phyloP scores from a whole-genome alignment of 805 yeast genomes.

The Candida alai region DNA sequence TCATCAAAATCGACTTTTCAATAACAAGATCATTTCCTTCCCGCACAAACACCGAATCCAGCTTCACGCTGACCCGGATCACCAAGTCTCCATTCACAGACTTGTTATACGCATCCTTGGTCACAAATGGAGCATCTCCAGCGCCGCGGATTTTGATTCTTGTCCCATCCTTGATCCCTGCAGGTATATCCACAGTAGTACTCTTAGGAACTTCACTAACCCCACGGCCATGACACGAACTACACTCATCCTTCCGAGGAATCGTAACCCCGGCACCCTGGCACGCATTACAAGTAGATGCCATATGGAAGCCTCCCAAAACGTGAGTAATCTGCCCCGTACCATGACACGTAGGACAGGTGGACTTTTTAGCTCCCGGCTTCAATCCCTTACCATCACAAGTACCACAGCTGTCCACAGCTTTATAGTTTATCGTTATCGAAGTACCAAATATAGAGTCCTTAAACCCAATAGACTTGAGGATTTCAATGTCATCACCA shows the following conservation, averaged over 20 bases:
- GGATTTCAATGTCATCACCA: slow-evolving; percentile 84
- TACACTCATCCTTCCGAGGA: slow-evolving; percentile 65
- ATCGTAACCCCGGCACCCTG: slow-evolving; percentile 84
- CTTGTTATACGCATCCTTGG: slow-evolving; percentile 66
- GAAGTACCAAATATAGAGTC: slow-evolving; percentile 84
- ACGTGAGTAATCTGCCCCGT: slow-evolving; percentile 86
- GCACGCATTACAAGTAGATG: slow-evolving; percentile 85
- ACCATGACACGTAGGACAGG: slow-evolving; percentile 89
- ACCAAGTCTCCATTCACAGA: slow-evolving; percentile 83
- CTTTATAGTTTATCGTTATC: slow-evolving; percentile 62
- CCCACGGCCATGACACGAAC: slow-evolving; percentile 85
- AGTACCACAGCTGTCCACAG: slow-evolving; percentile 69
- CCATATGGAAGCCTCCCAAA: slow-evolving; percentile 95
- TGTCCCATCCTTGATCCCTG: slow-evolving; percentile 85
- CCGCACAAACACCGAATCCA: slow-evolving; percentile 69
- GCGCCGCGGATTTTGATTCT: slow-evolving; percentile 79
- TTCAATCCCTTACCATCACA: slow-evolving; percentile 89
- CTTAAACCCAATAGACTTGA: slow-evolving; percentile 71
- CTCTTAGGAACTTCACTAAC: slow-evolving; percentile 62
- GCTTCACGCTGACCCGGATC: slow-evolving; percentile 72
- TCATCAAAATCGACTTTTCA: slow-evolving; percentile 72
- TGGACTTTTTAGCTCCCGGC: slow-evolving; percentile 63
- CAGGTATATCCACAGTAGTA: slow-evolving; percentile 82
- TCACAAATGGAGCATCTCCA: slow-evolving; percentile 82
- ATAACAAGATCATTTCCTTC: slow-evolving; percentile 63